Conservation (phyloP, 2,329 filamentous ascomycete species). For the Cladosporium sp. region DNA sequence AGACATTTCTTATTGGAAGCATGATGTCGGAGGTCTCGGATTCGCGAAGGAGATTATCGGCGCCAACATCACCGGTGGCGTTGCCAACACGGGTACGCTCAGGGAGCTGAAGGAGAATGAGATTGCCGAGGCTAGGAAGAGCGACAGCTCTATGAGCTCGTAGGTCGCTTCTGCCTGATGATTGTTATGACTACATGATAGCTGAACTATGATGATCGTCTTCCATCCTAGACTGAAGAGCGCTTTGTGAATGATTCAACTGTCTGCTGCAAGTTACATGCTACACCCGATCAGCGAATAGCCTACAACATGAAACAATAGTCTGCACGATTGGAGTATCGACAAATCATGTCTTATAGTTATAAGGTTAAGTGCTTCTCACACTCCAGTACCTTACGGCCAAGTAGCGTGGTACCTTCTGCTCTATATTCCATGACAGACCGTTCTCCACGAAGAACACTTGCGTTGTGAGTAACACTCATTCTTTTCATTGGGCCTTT, state of each 20-base stretch:
- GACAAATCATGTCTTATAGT: too few relatives aligned
- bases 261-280: too few relatives aligned
- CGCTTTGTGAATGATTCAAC: neutral
- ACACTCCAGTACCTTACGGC: too few relatives aligned
- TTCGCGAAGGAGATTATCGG: slow-evolving; percentile 29
- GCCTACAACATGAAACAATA: too few relatives aligned
- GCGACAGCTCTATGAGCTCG: slow-evolving; percentile 23
- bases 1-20: slow-evolving; percentile 33
- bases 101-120: slow-evolving; percentile 29
- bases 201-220: neutral
- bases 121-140: slow-evolving; percentile 26
- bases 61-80: slow-evolving; percentile 27
- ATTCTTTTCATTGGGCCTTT: too few relatives aligned
- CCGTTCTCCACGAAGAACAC: too few relatives aligned
- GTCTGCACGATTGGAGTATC: too few relatives aligned
- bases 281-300: too few relatives aligned
- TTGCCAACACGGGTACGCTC: slow-evolving; percentile 29
- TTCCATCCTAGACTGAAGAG: neutral
- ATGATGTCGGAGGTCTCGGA: slow-evolving; percentile 20
- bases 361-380: too few relatives aligned
- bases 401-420: too few relatives aligned
- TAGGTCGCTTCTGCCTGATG: neutral
- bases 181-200: neutral
- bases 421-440: too few relatives aligned
- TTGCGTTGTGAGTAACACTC: too few relatives aligned